Evolutionary conservation across 352 stramenopile species (phyloP), one percentile per base, ranked within the genome.

Genomic region (Phytophthora lateralis): DNA sequence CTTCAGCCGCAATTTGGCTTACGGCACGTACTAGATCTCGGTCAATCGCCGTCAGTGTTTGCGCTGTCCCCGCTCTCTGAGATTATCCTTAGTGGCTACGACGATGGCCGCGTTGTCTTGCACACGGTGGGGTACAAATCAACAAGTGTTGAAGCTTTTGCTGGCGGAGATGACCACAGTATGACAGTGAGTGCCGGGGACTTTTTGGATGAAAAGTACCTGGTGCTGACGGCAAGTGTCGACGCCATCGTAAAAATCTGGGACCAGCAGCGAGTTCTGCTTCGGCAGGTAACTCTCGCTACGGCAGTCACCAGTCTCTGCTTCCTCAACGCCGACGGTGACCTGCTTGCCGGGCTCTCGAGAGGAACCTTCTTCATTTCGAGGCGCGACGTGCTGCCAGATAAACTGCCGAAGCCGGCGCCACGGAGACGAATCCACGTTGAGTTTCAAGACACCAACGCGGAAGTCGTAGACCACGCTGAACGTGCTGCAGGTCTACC

Each of bases 181-280:
- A 80, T 80, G 10, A 87, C 86, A 37, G 70, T 90, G 14, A 85
- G 75, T 29, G 77, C 73, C 2, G 83, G 59, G 7, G 83, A 89
- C 37, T 92, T 89, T 60, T 59, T 88, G 2, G 80, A 92, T 49
- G 70, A 85, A 30, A 76, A 81, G 20, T 56, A 55, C 9, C 24
- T 92, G 32, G 56, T 85, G 14, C 57, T 90, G 9, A 90, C 80
- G 0, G 80, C 66, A 4, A 92, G 80, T 50, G 77, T 89, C n/a
- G 83, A 90, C 49, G 82, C 82, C 10, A 69, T 86, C 26, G 68
- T 90, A 41, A 90, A 90, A 67, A 62, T 89, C 50, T 92, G 83
- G 83, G 76, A 89, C 48, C 81, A 89, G 21, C 53, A 80, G 17
- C 83, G 83, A 53, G 69, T 60, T 26, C 39, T 89, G 8, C 66